Base-by-base conservation (phyloP, 2,329 filamentous ascomycete genomes). In the Cladosporium sp. region DNA sequence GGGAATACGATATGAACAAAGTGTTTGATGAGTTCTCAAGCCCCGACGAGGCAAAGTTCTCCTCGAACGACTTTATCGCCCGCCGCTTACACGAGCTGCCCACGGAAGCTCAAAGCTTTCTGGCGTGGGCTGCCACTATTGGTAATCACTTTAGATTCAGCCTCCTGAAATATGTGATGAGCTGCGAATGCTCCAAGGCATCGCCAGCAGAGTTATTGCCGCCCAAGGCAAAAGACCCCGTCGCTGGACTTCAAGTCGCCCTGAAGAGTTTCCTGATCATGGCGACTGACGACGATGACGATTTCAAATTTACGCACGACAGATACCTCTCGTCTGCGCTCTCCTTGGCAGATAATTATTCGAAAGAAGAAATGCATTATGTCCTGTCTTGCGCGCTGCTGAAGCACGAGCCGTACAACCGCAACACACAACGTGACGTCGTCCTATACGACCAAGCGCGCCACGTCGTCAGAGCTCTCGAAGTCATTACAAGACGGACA, bases 231-330 rank as follows among this genome's bases (percentile, higher is more conserved):
- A 81, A 87, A 59, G 86, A 90, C 57, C 78, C 85, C 0, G 77
- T 93, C 4, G 79, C 79, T 38, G 92, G 89, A 0, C 76, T 97
- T n/a, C 88, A 95, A 63, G 83, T 82, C 25, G 83, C 90, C 8
- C 78, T 96, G 15, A 82, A 88, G 59, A 80, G 85, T 3, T 95
- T 87, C 61, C 82, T 96, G 46, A 76, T 97, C 35, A 81, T 92
- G 49, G 80, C 88, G 1, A 88, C 86, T 16, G 88, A 93, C 55
- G 83, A 84, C 1, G 92, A 96, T 61, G 89, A 95, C 66, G 79
- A 83, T 35, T 96, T 95, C 67, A 77, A 77, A 60, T 96, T 96
- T 65, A 83, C 85, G 29, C 91, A 96, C 66, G 91, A 96, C 66
- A 82, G 91, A 46, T 94, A 94, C 61, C 78, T 90, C 47, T 83